Percentiles rank a stretch among this genome's conserved stretches.
These are phyloP conservation scores for Ceratocystis huliohia DNA, from an alignment of 2,329 filamentous ascomycete species.

Conservation along the genomic window DNA sequence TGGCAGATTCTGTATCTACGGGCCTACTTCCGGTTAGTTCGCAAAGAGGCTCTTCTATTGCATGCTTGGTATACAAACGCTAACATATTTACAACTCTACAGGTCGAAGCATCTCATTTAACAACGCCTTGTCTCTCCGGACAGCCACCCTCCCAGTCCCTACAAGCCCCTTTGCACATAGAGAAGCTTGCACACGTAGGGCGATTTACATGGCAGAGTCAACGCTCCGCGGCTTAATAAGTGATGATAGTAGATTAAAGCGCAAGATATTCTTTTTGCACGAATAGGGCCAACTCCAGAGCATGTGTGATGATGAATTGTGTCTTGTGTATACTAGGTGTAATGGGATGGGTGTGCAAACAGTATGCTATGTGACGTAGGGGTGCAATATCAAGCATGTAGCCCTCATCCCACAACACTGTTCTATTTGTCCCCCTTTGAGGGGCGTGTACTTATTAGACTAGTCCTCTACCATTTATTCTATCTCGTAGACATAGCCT, in stretches of 20 bases:
- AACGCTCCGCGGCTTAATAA: not conserved
- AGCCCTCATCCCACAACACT: not conserved
- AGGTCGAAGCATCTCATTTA: conserved; percentile 61
- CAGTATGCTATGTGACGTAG: not conserved
- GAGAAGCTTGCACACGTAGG: not conserved
- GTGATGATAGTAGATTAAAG: not conserved
- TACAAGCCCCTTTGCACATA: not conserved
- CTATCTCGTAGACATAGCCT: not conserved
- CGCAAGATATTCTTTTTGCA: not conserved
- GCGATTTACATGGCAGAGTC: not conserved
- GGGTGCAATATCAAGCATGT: not conserved
- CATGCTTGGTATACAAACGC: not conserved
- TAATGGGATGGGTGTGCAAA: not conserved
- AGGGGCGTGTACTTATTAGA: conserved; percentile 4
- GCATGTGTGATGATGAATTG: not conserved
- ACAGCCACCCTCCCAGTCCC: not conserved
- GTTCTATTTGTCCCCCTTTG: not conserved
- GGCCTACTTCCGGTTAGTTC: conserved; percentile 72
- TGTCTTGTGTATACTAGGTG: not conserved
- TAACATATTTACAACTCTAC: conserved; percentile 21
- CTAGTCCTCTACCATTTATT: not conserved
- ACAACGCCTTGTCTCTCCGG: not conserved
- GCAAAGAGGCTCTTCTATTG: conserved; percentile 12
- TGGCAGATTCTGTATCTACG: conserved; percentile 98
- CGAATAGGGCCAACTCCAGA: not conserved